Conservation (phyloP, 257 asterid genomes). For the Prunella vulgaris region DNA sequence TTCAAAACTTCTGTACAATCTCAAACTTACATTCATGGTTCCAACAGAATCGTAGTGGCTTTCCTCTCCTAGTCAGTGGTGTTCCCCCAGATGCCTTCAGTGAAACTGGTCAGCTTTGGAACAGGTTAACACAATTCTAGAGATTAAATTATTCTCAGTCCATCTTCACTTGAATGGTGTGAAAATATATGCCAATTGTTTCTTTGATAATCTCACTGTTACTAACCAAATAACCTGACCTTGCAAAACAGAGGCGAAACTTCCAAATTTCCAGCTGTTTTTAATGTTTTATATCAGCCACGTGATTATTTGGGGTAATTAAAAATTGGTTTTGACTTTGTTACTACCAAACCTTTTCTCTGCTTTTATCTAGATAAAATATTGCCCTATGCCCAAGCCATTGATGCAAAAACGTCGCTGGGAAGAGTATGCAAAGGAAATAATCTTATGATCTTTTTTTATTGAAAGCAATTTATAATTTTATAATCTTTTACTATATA, state of each 20-base stretch:
- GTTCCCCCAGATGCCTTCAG: slow-evolving; percentile 99
- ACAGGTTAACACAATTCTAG: slow-evolving; percentile 53
- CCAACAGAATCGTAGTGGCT: slow-evolving; percentile 64
- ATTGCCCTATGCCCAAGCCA: not conserved
- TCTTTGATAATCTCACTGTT: not conserved
- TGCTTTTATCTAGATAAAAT: not conserved
- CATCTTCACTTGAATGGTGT: not conserved
- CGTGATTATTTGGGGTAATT: not conserved
- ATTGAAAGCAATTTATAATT: no score
- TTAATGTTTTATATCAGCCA: not conserved
- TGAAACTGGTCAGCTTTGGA: slow-evolving; percentile 97
- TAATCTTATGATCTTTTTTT: not conserved
- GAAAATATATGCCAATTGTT: not conserved
- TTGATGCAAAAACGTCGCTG: not conserved
- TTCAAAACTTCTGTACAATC: slow-evolving; percentile 10
- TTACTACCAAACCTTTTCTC: not conserved
- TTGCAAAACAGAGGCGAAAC: not conserved
- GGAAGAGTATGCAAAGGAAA: not conserved
- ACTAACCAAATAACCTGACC: not conserved
- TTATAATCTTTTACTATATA: not conserved
- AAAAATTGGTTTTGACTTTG: slow-evolving; percentile 5
- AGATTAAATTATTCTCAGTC: not conserved
- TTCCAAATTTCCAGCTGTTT: not conserved
- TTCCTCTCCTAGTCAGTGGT: slow-evolving; percentile 90
- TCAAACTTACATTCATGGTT: slow-evolving; percentile 22